Evolutionary conservation across 2,329 filamentous ascomycete genomes (phyloP), one percentile per base, ranked within the genome.

Genomic region (Trichoderma oligosporum): DNA sequence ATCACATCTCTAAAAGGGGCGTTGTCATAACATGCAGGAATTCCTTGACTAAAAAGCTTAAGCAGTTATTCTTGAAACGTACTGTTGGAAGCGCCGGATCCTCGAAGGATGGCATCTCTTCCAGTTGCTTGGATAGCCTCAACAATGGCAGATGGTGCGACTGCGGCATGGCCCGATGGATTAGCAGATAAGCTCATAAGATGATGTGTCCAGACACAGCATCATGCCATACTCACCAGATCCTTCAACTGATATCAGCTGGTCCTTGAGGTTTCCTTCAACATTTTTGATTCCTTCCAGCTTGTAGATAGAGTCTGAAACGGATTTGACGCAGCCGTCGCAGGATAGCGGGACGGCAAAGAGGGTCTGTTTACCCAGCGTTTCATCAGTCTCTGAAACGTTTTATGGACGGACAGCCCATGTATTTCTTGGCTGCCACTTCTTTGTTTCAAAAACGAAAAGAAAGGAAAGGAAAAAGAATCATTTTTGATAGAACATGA

Each of bases 331-430:
- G 77, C 94, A 97, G 68, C 82, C 79, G 66, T 96, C 87, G 77
- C 94, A 97, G 74, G 86, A 91, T 79, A 97, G 86, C 56, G 91
- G 92, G 65, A 97, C 94, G 62, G 93, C 91, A 73, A 97, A 97
- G 63, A 93, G 87, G 60, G 93, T 96, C 88, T 97, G 63, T 60
- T 63, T 68, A 67, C 60, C 61, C 59, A 62, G 54, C 52, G 66
- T 72, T 70, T 71, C 70, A 72, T 73, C 67, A 74, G 71, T 31
- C 18, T 36, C 41, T 48, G 27, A 31, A 36, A 48, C 36, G 33
- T 27, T 36, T 22, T 25, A 22, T 36, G 25, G 39, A 49, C 29
- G 25, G 39, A 49, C 42, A 35, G 62, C 47, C 52, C 42, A 48
- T 41, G 53, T 55, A 36, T 51, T 51, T 24, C 24, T 6, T 24